Conservation (phyloP, 208 protist species). For the Crithidia thermophila region DNA sequence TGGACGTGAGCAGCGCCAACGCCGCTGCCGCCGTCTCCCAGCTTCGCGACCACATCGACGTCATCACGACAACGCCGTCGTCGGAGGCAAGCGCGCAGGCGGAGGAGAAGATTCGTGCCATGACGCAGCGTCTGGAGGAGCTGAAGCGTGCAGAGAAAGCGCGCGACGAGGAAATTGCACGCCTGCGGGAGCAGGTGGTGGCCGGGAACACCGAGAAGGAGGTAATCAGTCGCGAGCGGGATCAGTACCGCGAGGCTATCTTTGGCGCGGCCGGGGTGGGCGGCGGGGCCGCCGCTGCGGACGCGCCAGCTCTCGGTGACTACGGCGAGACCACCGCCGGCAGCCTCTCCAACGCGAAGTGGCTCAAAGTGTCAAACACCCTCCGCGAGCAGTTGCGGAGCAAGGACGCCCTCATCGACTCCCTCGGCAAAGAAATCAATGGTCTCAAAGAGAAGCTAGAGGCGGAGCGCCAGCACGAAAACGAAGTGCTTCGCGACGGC, state of each 20-base stretch:
- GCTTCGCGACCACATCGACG: slow-evolving; percentile 72
- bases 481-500: slow-evolving; percentile 1
- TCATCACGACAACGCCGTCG: slow-evolving; percentile 34
- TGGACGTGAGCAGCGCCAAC: slow-evolving; percentile 37
- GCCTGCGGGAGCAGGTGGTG: slow-evolving; percentile 66
- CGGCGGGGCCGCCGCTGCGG: slow-evolving; percentile 6
- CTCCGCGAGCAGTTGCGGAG: slow-evolving; percentile 75
- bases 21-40: slow-evolving; percentile 48
- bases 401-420: slow-evolving; percentile 76
- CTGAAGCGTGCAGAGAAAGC: slow-evolving; percentile 67
- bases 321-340: slow-evolving; percentile 14
- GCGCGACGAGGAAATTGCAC: slow-evolving; percentile 38
- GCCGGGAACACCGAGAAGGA: slow-evolving; percentile 59
- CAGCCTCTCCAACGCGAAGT: slow-evolving; percentile 31
- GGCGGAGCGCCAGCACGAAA: slow-evolving; percentile 30
- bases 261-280: slow-evolving; percentile 43
- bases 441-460: slow-evolving; percentile 57
- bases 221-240: slow-evolving; percentile 64
- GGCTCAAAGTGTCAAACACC: slow-evolving; percentile 52
- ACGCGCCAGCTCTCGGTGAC: not conserved
- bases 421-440: slow-evolving; percentile 44
- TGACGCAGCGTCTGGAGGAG: slow-evolving; percentile 63
- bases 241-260: slow-evolving; percentile 80
- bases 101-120: slow-evolving; percentile 35
- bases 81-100: slow-evolving; percentile 26